Evolutionary conservation across 768 basidiomycete genomes (phyloP).

Genomic region (Tephrocybe sp.): DNA sequence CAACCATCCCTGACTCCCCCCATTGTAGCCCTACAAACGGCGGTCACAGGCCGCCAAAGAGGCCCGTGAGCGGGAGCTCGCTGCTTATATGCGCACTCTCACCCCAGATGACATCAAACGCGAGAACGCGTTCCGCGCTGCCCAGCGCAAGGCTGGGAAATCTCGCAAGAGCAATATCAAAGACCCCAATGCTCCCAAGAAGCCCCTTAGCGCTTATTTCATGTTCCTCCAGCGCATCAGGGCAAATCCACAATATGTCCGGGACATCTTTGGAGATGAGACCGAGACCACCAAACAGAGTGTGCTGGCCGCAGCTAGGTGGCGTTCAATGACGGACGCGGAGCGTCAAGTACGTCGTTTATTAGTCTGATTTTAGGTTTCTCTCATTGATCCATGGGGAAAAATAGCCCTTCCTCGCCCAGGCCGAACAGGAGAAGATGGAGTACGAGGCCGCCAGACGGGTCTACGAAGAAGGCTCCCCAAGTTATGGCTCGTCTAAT

Average conservation of each 20-base stretch:
- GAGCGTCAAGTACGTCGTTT: conserved; percentile 76
- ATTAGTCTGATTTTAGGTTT: background rate
- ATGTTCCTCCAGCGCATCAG: conserved; percentile 93
- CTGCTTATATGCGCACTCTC: conserved; percentile 83
- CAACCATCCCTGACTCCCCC: conserved; percentile 12
- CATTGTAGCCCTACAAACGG: conserved; percentile 73
- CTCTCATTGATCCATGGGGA: conserved; percentile 13
- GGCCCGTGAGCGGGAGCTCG: conserved; percentile 76
- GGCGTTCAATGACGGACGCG: conserved; percentile 91
- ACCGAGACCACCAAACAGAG: conserved; percentile 95
- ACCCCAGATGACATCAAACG: conserved; percentile 94
- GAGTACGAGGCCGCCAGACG: conserved; percentile 86
- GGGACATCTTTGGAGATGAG: conserved; percentile 84
- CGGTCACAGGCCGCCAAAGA: conserved; percentile 86
- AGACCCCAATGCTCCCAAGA: conserved; percentile 96
- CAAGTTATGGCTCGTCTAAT: conserved; percentile 62
- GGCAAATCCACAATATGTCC: conserved; percentile 71
- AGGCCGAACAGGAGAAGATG: conserved; percentile 94
- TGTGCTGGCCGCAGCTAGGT: conserved; percentile 88
- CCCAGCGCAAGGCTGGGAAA: conserved; percentile 91
- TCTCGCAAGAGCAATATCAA: conserved; percentile 93
- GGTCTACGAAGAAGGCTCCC: conserved; percentile 83
- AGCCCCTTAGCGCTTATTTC: conserved; percentile 91
- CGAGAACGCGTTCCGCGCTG: conserved; percentile 89
- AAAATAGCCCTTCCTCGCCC: conserved; percentile 86